Evolutionary conservation across 2,329 filamentous ascomycete genomes (phyloP).

Genomic region (Ascomycota sp.): DNA sequence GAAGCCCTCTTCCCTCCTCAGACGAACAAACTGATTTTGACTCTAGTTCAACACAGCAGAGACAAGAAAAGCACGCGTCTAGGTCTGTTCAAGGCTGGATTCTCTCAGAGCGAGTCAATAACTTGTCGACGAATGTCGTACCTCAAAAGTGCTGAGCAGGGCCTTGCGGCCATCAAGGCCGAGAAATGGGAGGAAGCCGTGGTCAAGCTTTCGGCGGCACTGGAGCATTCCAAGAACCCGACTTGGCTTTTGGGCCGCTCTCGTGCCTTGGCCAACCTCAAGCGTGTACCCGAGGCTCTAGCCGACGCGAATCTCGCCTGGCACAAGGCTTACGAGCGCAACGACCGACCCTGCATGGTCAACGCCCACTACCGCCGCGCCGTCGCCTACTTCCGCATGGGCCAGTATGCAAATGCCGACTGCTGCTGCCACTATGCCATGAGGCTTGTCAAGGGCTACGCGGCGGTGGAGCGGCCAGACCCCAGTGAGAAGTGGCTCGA

Average conservation of each 20-base stretch:
- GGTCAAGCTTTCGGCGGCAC: conserved; percentile 42
- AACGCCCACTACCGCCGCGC: conserved; percentile 68
- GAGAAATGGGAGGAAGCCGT: conserved; percentile 50
- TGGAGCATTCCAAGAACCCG: conserved; percentile 46
- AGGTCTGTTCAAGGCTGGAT: no score
- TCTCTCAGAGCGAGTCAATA: no score
- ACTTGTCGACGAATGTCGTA: no score
- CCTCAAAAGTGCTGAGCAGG: conserved; percentile 30
- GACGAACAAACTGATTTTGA: no score
- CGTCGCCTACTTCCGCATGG: conserved; percentile 50
- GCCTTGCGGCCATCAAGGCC: conserved; percentile 42
- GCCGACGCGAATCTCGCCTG: conserved; percentile 49
- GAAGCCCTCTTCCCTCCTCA: no score
- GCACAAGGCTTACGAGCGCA: conserved; percentile 41
- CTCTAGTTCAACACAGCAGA: no score
- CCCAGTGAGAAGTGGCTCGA: conserved; percentile 15
- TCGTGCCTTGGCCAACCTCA: conserved; percentile 50
- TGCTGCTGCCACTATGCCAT: conserved; percentile 44
- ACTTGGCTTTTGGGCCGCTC: conserved; percentile 68
- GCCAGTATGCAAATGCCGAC: conserved; percentile 54
- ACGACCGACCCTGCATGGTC: conserved; percentile 53
- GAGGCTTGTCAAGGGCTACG: conserved; percentile 13
- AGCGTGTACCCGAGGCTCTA: conserved; percentile 42
- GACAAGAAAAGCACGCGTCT: no score
- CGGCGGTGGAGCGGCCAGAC: conserved; percentile 13